Percentiles rank a stretch among this genome's conserved stretches.
phyloP scores from a whole-genome alignment of 1,139 yeast genomes.

The Debaryomycetaceae sp. region DNA sequence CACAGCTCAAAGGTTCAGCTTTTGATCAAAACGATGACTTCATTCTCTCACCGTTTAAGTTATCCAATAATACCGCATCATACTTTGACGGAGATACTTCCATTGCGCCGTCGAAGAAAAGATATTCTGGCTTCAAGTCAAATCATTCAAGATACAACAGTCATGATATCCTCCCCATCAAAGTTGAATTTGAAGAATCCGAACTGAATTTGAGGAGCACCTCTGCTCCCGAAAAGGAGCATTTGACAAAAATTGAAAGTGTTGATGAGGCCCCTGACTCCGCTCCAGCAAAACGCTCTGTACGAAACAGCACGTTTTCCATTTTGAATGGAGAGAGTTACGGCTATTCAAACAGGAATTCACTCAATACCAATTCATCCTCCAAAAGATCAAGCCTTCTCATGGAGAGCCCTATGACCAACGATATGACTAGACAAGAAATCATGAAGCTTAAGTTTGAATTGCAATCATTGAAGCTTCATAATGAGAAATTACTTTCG shows the following conservation, averaged over 20 bases:
- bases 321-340: conserved; percentile 20
- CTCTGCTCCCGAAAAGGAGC: conserved; percentile 27
- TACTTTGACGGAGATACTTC: conserved; percentile 17
- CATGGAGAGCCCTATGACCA: conserved; percentile 26
- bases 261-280: conserved; percentile 7
- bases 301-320: conserved; percentile 22
- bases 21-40: conserved; percentile 27
- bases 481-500: conserved; percentile 53
- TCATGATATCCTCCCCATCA: conserved; percentile 44
- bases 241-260: conserved; percentile 8
- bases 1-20: conserved; percentile 20
- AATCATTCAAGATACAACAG: conserved; percentile 41
- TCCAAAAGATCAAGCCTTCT: conserved; percentile 38
- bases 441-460: conserved; percentile 52
- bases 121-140: conserved; percentile 31
- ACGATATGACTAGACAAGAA: conserved; percentile 47
- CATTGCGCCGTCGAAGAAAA: conserved; percentile 10
- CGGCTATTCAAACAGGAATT: conserved; percentile 19
- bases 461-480: conserved; percentile 50
- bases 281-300: conserved; percentile 7
- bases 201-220: conserved; percentile 20
- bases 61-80: conserved; percentile 19
- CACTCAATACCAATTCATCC: conserved; percentile 18
- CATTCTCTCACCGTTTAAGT: conserved; percentile 43
- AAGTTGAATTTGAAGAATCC: conserved; percentile 40